Evolutionary conservation across 495 filamentous ascomycete species (phyloP).

Genomic region (Aspergillus conjunctus): DNA sequence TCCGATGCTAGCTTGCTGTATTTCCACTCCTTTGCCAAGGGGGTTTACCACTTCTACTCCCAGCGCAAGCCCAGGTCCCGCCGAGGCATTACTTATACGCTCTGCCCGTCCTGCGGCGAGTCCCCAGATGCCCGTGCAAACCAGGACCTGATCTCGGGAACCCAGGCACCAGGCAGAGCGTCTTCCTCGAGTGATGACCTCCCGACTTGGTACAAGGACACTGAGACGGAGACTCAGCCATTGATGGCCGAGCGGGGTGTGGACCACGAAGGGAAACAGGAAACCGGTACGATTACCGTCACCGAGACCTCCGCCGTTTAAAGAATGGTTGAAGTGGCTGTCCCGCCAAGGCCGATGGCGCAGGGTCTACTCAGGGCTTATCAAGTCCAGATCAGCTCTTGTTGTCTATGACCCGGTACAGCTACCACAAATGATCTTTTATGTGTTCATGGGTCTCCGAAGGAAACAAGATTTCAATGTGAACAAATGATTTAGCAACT

Average conservation of each 20-base stretch:
- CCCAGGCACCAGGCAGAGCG: not conserved
- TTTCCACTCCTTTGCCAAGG: not conserved
- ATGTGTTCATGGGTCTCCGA: no score
- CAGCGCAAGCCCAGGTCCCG: not conserved
- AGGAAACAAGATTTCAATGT: no score
- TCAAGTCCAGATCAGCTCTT: no score
- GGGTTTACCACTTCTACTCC: not conserved
- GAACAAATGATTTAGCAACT: no score
- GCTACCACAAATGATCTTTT: no score
- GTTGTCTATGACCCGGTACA: no score
- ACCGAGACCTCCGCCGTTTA: not conserved
- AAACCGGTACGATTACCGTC: not conserved
- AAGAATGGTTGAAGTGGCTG: not conserved
- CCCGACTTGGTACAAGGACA: not conserved
- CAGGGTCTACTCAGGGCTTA: no score
- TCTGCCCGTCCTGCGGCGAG: not conserved
- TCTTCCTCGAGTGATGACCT: not conserved
- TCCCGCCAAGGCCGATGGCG: no score
- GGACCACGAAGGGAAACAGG: not conserved
- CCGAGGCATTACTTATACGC: not conserved
- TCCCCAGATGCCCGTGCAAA: not conserved
- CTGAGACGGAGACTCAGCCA: not conserved
- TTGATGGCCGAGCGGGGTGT: not conserved
- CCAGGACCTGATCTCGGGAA: not conserved
- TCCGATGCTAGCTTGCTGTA: not conserved